Conservation (phyloP, 345 rosid genomes). For the Anastatica hierochuntica region DNA sequence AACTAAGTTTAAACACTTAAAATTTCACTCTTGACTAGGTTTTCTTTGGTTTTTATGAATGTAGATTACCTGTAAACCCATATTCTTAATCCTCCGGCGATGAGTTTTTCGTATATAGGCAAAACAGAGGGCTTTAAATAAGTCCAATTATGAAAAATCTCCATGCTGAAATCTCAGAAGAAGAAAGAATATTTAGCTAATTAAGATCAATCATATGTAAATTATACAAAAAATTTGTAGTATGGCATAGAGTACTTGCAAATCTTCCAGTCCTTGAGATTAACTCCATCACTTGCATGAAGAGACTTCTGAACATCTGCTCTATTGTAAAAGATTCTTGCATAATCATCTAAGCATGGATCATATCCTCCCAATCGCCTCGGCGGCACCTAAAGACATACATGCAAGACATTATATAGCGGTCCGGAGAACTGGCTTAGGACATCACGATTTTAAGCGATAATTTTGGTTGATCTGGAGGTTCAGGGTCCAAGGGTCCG, state of each 20-base stretch:
- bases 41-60: neutral
- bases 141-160: slow-evolving; percentile 46
- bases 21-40: no score
- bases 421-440: no score
- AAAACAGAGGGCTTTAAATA: slow-evolving; percentile 52
- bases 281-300: slow-evolving; percentile 62
- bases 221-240: neutral
- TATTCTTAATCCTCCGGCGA: slow-evolving; percentile 57
- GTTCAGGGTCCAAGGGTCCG: no score
- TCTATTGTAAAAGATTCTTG: slow-evolving; percentile 70
- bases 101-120: slow-evolving; percentile 76
- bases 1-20: no score
- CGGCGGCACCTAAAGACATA: slow-evolving; percentile 37
- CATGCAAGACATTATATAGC: no score
- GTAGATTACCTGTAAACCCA: slow-evolving; percentile 83
- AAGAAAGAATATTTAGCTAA: slow-evolving; percentile 1
- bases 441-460: no score
- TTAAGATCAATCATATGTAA: neutral
- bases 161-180: slow-evolving; percentile 31
- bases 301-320: slow-evolving; percentile 80
- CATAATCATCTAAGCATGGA: slow-evolving; percentile 81
- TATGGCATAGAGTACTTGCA: slow-evolving; percentile 58
- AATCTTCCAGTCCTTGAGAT: slow-evolving; percentile 69
- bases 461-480: no score
- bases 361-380: slow-evolving; percentile 83